A percentile compares a stretch with the other conserved stretches of the same genome.
Conservation (phyloP, 208 protist species). For the Leptomonas seymouri region DNA sequence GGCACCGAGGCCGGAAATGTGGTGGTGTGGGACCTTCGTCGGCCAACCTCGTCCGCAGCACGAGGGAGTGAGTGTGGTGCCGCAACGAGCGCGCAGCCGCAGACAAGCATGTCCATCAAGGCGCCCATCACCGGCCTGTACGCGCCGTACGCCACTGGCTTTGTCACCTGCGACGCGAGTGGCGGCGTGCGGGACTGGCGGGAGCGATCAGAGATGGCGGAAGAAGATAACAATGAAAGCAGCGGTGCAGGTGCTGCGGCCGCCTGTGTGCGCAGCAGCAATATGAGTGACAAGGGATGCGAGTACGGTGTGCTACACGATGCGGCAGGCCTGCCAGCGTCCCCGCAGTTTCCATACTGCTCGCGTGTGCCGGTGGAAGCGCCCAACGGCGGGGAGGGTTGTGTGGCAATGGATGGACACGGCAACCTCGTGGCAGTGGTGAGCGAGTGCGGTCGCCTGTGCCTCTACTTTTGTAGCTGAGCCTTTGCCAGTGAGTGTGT, state of each 20-base stretch:
- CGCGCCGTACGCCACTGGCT: constrained; percentile 57
- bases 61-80: too few relatives aligned
- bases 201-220: constrained; percentile 25
- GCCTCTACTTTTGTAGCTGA: constrained; percentile 40
- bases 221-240: constrained; percentile 1
- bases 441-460: constrained; percentile 39
- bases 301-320: constrained; percentile 18
- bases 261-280: not conserved
- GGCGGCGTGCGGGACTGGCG: constrained; percentile 57
- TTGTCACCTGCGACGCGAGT: constrained; percentile 62
- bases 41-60: constrained; percentile 18
- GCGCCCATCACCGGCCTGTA: constrained; percentile 52
- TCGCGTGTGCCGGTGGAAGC: constrained; percentile 14
- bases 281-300: not conserved
- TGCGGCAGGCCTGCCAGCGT: constrained; percentile 13
- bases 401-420: constrained; percentile 50
- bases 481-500: too few relatives aligned
- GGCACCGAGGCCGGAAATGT: constrained; percentile 66
- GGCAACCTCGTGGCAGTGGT: constrained; percentile 56
- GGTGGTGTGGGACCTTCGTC: constrained; percentile 65
- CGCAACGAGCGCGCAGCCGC: constrained; percentile 18
- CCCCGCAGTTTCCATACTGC: constrained; percentile 23
- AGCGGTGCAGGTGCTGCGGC: not conserved
- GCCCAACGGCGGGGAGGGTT: constrained; percentile 27
- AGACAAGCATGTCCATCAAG: constrained; percentile 33